Conservation (phyloP, 768 basidiomycete species). For the Lactarius hengduanensis region DNA sequence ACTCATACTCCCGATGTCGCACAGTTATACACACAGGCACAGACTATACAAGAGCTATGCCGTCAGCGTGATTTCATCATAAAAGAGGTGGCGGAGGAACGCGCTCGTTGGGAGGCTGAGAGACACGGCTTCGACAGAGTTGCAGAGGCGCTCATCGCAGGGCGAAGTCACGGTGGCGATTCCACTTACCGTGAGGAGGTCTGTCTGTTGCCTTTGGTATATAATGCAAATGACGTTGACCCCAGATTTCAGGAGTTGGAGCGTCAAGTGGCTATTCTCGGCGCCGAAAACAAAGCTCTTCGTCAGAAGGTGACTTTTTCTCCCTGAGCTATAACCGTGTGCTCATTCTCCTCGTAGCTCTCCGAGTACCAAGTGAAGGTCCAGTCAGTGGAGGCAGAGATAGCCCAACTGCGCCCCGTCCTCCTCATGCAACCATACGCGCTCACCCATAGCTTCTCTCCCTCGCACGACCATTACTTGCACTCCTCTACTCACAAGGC, state of each 20-base stretch:
- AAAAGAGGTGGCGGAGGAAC: slow-evolving; percentile 53
- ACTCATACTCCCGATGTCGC: slow-evolving; percentile 39
- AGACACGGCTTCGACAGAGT: slow-evolving; percentile 62
- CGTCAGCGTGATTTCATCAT: slow-evolving; percentile 59
- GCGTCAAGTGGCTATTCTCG: slow-evolving; percentile 47
- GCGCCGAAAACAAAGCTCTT: slow-evolving; percentile 60
- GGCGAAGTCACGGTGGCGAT: slow-evolving; percentile 43
- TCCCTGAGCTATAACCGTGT: neutral
- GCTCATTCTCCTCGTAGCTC: slow-evolving; percentile 42
- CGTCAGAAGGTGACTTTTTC: slow-evolving; percentile 52
- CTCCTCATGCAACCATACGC: slow-evolving; percentile 59
- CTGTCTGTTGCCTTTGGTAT: slow-evolving; percentile 27
- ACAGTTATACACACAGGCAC: slow-evolving; percentile 58
- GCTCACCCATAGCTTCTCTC: slow-evolving; percentile 32
- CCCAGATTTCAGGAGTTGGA: slow-evolving; percentile 50
- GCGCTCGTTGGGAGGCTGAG: slow-evolving; percentile 60
- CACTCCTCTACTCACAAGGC: slow-evolving; percentile 24
- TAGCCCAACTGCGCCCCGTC: slow-evolving; percentile 62
- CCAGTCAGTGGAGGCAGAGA: slow-evolving; percentile 58
- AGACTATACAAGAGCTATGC: slow-evolving; percentile 54
- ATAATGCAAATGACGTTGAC: slow-evolving; percentile 13
- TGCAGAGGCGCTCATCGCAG: slow-evolving; percentile 62
- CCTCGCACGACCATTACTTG: slow-evolving; percentile 29
- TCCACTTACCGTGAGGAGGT: slow-evolving; percentile 46
- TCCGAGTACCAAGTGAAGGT: slow-evolving; percentile 55